Percentiles rank a stretch among this genome's conserved stretches.
Conservation (phyloP, 257 asterid species). For the Phtheirospermum japonicum region DNA sequence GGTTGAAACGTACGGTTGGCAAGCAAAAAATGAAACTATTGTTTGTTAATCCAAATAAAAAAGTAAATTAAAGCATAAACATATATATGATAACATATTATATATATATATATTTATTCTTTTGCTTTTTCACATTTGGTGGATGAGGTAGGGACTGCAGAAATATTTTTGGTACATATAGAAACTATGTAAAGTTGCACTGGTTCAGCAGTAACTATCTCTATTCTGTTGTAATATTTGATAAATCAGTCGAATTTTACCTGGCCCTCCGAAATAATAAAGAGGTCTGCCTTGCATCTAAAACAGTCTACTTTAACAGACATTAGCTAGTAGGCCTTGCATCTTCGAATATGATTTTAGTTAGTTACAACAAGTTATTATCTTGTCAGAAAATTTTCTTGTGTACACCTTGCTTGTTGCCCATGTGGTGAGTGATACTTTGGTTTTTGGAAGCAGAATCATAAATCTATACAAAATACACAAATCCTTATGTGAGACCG, state of each 20-base stretch:
- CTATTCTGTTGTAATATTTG: constrained; percentile 38
- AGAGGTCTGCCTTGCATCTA: constrained; percentile 9
- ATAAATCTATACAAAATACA: no score
- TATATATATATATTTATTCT: not conserved
- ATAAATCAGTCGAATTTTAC: constrained; percentile 21
- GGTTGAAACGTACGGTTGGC: constrained; percentile 10
- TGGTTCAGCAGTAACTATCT: constrained; percentile 19
- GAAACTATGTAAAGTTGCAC: constrained; percentile 43
- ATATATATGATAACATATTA: not conserved
- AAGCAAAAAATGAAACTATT: constrained; percentile 14
- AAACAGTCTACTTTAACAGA: no score
- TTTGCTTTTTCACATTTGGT: not conserved
- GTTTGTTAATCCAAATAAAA: constrained; percentile 26
- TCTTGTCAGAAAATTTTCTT: no score
- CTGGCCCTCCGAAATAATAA: constrained; percentile 22
- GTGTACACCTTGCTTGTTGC: no score
- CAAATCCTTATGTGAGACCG: no score
- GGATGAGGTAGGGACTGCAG: not conserved
- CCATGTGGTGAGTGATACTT: no score
- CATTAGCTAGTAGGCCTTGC: no score
- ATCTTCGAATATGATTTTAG: no score
- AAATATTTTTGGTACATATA: constrained; percentile 5
- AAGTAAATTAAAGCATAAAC: constrained; percentile 17
- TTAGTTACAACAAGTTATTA: no score
- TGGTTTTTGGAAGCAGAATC: no score